Evolutionary conservation across 2,329 filamentous ascomycete species (phyloP).

Genomic region (Myriosclerotinia scirpicola): DNA sequence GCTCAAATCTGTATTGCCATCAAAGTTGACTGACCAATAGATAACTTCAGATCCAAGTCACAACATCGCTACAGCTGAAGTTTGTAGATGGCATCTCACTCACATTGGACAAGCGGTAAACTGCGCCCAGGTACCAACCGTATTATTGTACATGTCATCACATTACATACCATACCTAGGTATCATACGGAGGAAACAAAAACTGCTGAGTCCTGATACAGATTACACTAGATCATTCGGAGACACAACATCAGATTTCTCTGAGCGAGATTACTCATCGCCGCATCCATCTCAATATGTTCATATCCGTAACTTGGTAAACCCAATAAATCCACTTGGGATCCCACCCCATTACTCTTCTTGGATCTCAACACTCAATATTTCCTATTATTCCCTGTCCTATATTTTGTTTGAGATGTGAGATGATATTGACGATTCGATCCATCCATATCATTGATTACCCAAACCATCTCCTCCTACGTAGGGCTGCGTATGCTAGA

Average conservation of each 20-base stretch:
- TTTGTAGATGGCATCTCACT: slow-evolving; percentile 13
- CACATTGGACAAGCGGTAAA: slow-evolving; percentile 22
- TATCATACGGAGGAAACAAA: background rate
- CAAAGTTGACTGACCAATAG: background rate
- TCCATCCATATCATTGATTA: background rate
- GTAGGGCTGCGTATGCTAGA: slow-evolving; percentile 16
- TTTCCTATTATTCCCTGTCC: slow-evolving; percentile 17
- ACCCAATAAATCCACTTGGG: slow-evolving; percentile 17
- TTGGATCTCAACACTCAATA: slow-evolving; percentile 14
- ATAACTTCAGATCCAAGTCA: background rate
- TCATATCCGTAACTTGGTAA: slow-evolving; percentile 6
- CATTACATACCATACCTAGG: background rate
- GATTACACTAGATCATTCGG: slow-evolving; percentile 1
- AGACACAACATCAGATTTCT: background rate
- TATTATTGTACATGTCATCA: slow-evolving; percentile 3
- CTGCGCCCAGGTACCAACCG: slow-evolving; percentile 16
- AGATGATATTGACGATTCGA: slow-evolving; percentile 10
- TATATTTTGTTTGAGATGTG: slow-evolving; percentile 10
- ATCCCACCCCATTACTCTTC: slow-evolving; percentile 3
- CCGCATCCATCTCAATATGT: slow-evolving; percentile 13
- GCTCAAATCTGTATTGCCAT: slow-evolving; percentile 16
- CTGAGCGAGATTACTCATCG: background rate
- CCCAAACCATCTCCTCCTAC: slow-evolving; percentile 1
- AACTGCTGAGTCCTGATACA: background rate
- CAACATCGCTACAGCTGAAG: slow-evolving; percentile 22